Base-by-base conservation (phyloP, 2,329 filamentous ascomycete genomes). In the Trichoderma oligosporum region DNA sequence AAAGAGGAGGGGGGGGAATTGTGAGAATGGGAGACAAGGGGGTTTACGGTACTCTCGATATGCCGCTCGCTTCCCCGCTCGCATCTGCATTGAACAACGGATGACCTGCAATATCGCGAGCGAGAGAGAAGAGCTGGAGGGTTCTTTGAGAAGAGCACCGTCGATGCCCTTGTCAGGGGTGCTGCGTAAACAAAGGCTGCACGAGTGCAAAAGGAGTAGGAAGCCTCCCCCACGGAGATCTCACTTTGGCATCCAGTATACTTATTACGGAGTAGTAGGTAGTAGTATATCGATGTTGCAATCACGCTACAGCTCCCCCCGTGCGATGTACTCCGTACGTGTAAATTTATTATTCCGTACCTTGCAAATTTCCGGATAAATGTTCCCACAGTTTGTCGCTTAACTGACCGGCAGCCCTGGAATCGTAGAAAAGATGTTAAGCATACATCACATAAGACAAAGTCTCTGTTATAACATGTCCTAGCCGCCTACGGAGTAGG, bases 41-140 rank as follows among this genome's bases (percentile, higher is more conserved):
- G 31, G 18, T 35, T 20, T 31, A 8, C 36, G 22, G 16, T 9
- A n/a, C 14, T 41, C 25, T 47, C 44, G 33, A 56, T 56, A 14
- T 42, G 53, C 53, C 53, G 44, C 53, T 56, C 36, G 53, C 44
- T 56, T 48, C 53, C 53, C 53, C 53, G 53, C 53, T 47, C 18
- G 33, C 53, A 56, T 56, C 53, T 56, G 53, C 53, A 56, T 56
- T 33, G 22, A 49, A 49, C 41, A 25, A 25, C 41, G 24, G 20
- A 44, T 44, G 41, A 44, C 41, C 41, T 44, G 41, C 41, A 27
- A 44, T 20, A n/a, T 16, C 29, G 25, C 31, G 22, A 25, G 24
- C 31, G 16, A 41, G 18, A 24, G 24, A 38, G 41, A 12, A 45
- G 38, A 45, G 51, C 51, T 31, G 27, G 27, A 31, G 27, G 27